phyloP scores from a whole-genome alignment of 2,329 filamentous ascomycete species.

The Fusarium clavum region DNA sequence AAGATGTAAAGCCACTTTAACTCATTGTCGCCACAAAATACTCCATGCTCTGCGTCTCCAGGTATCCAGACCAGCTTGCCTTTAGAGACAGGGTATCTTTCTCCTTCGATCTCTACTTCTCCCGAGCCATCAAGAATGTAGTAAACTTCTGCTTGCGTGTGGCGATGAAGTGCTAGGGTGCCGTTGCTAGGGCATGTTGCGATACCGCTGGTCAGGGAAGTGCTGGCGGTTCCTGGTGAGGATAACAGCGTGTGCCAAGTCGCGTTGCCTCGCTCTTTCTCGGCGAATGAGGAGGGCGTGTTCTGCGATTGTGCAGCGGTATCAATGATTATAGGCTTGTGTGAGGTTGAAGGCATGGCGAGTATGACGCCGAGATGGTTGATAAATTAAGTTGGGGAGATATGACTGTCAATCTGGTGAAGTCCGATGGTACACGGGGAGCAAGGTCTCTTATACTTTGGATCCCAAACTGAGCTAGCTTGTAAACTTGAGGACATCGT shows the following conservation, averaged over 20 bases:
- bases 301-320: not conserved
- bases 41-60: constrained; percentile 42
- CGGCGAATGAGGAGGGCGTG: constrained; percentile 9
- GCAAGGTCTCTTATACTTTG: not conserved
- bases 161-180: constrained; percentile 40
- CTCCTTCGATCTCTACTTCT: constrained; percentile 38
- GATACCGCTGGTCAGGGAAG: constrained; percentile 34
- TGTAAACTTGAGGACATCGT: not conserved
- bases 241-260: constrained; percentile 43
- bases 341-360: not conserved
- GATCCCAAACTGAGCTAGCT: not conserved
- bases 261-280: constrained; percentile 30
- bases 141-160: constrained; percentile 46
- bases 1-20: constrained; percentile 44
- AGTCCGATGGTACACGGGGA: too few species aligned
- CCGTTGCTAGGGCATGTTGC: constrained; percentile 41
- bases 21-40: constrained; percentile 33
- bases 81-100: constrained; percentile 23
- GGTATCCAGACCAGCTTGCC: constrained; percentile 42
- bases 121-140: constrained; percentile 41
- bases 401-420: not conserved
- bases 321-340: constrained; percentile 28
- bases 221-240: constrained; percentile 20
- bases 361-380: too few species aligned
- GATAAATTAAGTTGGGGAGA: not conserved